A percentile compares a stretch with the other conserved stretches of the same genome.
Evolutionary conservation across 192 early-diverging fungal genomes (phyloP).

Genomic region (Radiomyces spectabilis): DNA sequence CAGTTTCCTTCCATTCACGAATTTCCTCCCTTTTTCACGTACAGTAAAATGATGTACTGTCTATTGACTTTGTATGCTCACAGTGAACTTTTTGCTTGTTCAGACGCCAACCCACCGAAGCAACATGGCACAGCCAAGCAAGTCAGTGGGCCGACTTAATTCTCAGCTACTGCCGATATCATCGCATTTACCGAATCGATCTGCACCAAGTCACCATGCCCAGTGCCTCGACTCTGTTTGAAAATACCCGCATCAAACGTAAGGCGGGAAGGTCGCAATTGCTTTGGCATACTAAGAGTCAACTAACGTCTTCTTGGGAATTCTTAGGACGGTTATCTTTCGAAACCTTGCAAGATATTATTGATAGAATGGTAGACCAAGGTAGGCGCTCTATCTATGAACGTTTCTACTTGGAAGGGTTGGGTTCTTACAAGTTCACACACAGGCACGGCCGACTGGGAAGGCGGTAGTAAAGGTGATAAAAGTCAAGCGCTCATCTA

Average conservation of each 20-base stretch:
- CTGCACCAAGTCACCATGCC: conserved; percentile 47
- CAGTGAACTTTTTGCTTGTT: conserved; percentile 1
- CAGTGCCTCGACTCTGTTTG: conserved; percentile 47
- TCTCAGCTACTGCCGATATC: conserved; percentile 59
- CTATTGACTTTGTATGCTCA: no score
- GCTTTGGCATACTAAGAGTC: no score
- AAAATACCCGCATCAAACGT: conserved; percentile 65
- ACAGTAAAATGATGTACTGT: no score
- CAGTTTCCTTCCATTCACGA: conserved; percentile 77
- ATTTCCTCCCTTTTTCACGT: conserved; percentile 94
- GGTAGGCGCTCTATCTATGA: conserved; percentile 35
- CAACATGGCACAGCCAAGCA: conserved; percentile 79
- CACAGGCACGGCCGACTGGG: conserved; percentile 53
- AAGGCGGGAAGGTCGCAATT: no score
- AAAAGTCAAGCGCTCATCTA: conserved; percentile 61
- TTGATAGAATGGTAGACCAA: conserved; percentile 68
- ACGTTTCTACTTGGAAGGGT: background rate
- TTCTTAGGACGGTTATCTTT: conserved; percentile 47
- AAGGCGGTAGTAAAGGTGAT: conserved; percentile 29
- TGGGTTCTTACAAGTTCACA: background rate
- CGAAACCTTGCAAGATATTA: conserved; percentile 62
- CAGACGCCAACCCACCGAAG: conserved; percentile 71
- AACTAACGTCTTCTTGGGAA: no score
- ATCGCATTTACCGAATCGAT: conserved; percentile 55
- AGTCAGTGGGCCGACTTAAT: conserved; percentile 75